Evolutionary conservation across 2,329 filamentous ascomycete genomes (phyloP), one percentile per base, ranked within the genome.

Genomic region (Clonostachys byssicola): DNA sequence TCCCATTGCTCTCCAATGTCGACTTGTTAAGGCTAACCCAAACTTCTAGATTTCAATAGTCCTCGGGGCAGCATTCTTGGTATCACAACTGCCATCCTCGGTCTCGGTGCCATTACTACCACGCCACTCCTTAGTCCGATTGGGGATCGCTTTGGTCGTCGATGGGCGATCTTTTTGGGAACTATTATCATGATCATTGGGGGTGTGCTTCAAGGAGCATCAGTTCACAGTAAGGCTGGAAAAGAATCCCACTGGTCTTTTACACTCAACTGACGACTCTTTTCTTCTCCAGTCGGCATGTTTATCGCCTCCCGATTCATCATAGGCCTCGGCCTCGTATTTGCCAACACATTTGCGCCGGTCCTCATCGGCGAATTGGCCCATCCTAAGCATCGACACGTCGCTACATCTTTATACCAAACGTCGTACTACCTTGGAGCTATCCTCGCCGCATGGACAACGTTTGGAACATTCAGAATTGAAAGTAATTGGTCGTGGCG

Each of bases 331-430:
- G 78, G 79, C 18, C 81, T 83, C 49, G 73, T 75, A 0, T 77
- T 75, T 42, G 77, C 73, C 52, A 83, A 83, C 54, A 74, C 83
- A 46, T 75, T 76, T 6, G 79, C 74, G 5, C 80, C 80, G 1
- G 71, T 77, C 5, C 62, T 83, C 43, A 77, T 84, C 30, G 80
- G 78, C 55, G 81, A 84, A 59, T 64, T 84, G 12, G 74, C 72
- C 4, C 75, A 83, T 57, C 80, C 80, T 5, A 82, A 81, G 60
- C 79, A 83, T 58, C 75, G 80, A 45, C 68, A 78, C 0, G 68
- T 79, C 40, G 52, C 83, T 46, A 83, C 78, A 1, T 80, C 77
- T 18, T 43, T 46, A 16, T 83, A 83, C 68, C 83, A 83, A 54
- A 74, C 65, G 60, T 75, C 75, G 9, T 81, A 78, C 55, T 72